phyloP scores from a whole-genome alignment of 2,329 filamentous ascomycete species.

The Chalaropsis thielavioides region DNA sequence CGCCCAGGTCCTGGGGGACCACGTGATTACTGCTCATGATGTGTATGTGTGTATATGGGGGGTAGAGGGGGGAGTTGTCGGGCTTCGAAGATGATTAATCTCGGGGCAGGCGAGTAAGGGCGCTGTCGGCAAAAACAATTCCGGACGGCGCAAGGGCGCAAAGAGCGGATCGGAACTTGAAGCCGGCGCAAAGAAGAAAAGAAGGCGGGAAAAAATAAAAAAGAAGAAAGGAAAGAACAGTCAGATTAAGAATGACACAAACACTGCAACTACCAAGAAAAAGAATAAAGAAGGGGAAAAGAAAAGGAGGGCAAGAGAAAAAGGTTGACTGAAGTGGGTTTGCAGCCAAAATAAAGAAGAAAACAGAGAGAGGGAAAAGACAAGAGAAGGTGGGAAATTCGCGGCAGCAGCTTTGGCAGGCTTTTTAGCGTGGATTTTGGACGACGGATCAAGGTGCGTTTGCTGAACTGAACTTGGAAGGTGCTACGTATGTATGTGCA shows the following conservation, averaged over 20 bases:
- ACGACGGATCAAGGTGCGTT: slow-evolving; percentile 3
- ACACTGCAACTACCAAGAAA: background rate
- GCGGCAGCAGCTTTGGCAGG: background rate
- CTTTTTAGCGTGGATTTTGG: slow-evolving; percentile 4
- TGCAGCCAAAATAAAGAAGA: background rate
- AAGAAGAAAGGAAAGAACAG: background rate
- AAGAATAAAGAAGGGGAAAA: background rate
- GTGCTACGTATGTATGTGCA: background rate
- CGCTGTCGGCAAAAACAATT: background rate
- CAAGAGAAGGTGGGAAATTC: slow-evolving; percentile 2
- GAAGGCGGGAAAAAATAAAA: background rate
- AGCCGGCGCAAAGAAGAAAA: slow-evolving; percentile 2
- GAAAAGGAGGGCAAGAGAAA: background rate
- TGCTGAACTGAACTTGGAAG: slow-evolving; percentile 1
- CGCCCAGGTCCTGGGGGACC: slow-evolving; percentile 12
- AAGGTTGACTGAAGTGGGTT: background rate
- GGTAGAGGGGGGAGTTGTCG: background rate
- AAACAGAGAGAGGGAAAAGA: background rate
- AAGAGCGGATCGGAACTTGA: background rate
- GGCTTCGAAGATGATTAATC: background rate
- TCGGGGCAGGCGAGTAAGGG: background rate
- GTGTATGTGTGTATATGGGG: background rate
- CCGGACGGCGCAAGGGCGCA: background rate
- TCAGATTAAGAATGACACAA: background rate
- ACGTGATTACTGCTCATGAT: background rate